Base-by-base conservation (phyloP, 345 rosid genomes). In the Dimocarpus longan region DNA sequence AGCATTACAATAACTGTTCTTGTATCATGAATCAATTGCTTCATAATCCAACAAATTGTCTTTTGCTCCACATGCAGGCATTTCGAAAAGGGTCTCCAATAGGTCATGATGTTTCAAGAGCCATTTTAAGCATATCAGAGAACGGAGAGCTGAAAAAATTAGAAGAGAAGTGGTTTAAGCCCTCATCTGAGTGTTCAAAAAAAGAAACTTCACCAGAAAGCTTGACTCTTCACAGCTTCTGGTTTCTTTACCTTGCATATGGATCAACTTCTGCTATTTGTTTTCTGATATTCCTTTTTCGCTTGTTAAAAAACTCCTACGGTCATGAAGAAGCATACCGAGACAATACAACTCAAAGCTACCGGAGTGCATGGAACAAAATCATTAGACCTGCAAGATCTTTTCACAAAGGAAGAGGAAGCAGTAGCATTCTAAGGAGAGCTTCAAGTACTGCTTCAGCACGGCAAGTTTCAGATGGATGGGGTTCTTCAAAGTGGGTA, bases 71-170 rank as follows among this genome's bases (percentile, higher is more conserved):
- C 54, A 13, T 81, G 59, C 71, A 90, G 93, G 89, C 70, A 26
- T 89, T 91, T 73, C 92, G 80, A 66, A 86, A 85, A 50, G 90
- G 87, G 3, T 89, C 92, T 40, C 86, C 86, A 2, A 68, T 89
- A 46, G 83, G 85, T 16, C 43, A 46, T 4, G 90, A 89, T 62
- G 44, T 91, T 78, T 89, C 94, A 0, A 80, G 69, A 65, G 91
- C 86, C 42, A 87, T 91, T 64, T 67, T 91, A 44, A 28, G 52
- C 42, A 75, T 87, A 28, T 82, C 86, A 5, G 90, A 91, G 66
- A 65, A 81, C 1, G 91, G 94, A 26, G 60, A 21, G 10, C 70
- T 89, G 10, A 73, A 77, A 66, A 0, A 2, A 2, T 43, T 86
- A 63, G 83, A 86, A 81, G 57, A 87, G 0, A 9, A 74, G 4